A percentile compares a stretch with the other conserved stretches of the same genome.
phyloP scores from a whole-genome alignment of 2,329 filamentous ascomycete genomes.

The Nemania abortiva region DNA sequence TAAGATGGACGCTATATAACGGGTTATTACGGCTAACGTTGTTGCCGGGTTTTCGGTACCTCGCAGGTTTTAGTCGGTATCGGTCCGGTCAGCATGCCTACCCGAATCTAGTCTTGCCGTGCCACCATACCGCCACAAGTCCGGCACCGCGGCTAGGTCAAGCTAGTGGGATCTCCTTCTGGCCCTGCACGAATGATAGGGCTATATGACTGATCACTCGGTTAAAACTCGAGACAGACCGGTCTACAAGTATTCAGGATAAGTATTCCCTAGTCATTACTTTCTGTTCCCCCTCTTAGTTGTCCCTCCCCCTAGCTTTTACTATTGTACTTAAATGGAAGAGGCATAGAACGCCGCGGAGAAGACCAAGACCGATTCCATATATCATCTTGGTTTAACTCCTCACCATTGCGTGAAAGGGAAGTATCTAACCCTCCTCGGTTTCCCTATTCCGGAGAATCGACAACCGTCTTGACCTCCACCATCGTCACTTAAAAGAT shows the following conservation, averaged over 20 bases:
- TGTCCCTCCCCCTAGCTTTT: neutral
- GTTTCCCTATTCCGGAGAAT: conserved; percentile 1
- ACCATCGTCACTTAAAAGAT: neutral
- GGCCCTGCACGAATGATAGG: conserved; percentile 16
- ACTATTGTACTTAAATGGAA: neutral
- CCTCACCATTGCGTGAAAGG: neutral
- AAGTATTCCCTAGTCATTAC: neutral
- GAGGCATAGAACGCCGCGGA: neutral
- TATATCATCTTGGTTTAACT: neutral
- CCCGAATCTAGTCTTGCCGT: conserved; percentile 30
- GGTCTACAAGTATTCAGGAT: neutral
- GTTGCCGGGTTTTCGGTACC: conserved; percentile 14
- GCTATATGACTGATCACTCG: conserved; percentile 9
- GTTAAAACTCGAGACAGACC: conserved; percentile 23
- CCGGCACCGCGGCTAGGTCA: conserved; percentile 22
- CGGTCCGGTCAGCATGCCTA: conserved; percentile 32
- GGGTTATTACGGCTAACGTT: conserved; percentile 21
- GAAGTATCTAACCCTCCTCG: neutral
- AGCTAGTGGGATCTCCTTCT: conserved; percentile 29
- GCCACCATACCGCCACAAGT: conserved; percentile 27
- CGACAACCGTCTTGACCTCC: neutral
- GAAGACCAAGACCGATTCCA: neutral
- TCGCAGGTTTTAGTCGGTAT: conserved; percentile 23
- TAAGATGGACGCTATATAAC: neutral
- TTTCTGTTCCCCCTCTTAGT: neutral